A percentile compares a stretch with the other conserved stretches of the same genome.
phyloP scores from a whole-genome alignment of 371 early-diverging fungal genomes.

The Conidiobolus incongruus region DNA sequence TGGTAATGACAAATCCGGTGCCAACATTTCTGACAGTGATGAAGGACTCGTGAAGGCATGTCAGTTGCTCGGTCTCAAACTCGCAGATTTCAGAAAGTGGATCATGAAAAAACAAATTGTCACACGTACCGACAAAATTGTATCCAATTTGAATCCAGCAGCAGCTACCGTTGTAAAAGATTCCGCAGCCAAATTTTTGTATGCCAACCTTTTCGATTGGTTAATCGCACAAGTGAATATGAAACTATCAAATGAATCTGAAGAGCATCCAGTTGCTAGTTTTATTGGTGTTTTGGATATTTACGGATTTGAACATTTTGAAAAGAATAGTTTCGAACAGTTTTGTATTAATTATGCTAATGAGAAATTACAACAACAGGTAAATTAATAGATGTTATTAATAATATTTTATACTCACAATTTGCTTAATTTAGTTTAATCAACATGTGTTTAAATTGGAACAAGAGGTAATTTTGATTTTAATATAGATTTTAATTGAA shows the following conservation, averaged over 20 bases:
- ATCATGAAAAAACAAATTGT: constrained; percentile 68
- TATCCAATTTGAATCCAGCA: constrained; percentile 37
- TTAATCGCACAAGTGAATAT: constrained; percentile 63
- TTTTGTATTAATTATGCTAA: too few species aligned
- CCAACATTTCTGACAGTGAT: constrained; percentile 44
- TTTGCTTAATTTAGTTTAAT: constrained; percentile 38
- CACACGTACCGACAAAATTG: constrained; percentile 68
- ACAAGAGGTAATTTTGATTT: constrained; percentile 31
- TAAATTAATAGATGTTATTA: constrained; percentile 3
- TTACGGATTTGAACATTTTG: constrained; percentile 92
- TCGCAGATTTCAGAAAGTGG: constrained; percentile 66
- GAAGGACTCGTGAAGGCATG: constrained; percentile 37
- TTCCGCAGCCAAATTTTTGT: constrained; percentile 85
- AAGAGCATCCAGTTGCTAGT: constrained; percentile 16
- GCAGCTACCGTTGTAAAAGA: constrained; percentile 68
- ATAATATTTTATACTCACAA: neutral
- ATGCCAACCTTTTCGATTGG: constrained; percentile 85
- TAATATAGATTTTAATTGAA: neutral
- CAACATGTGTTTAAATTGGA: constrained; percentile 84
- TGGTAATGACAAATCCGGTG: constrained; percentile 39
- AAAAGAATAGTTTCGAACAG: constrained; percentile 97
- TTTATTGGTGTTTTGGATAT: constrained; percentile 96
- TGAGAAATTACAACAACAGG: constrained; percentile 91
- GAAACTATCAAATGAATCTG: constrained; percentile 40
- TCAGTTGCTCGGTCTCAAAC: constrained; percentile 46